These are phyloP conservation scores for Paramecium octaurelia DNA, from an alignment of 73 alveolate genomes.

Conservation along the genomic window DNA sequence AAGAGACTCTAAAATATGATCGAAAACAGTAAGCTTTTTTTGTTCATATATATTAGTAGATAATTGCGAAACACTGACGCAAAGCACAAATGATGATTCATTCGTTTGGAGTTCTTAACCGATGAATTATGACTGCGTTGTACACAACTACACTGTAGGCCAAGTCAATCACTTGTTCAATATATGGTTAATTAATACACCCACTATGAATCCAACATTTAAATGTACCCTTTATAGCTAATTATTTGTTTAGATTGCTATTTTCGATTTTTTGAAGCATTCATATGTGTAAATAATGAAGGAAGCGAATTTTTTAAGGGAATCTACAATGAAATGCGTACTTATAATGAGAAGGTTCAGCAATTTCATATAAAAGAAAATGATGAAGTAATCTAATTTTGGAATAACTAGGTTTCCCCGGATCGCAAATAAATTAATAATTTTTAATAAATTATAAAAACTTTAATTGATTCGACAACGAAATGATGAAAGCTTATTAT, in stretches of 20 bases:
- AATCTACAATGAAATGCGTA: neutral
- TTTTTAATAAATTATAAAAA: neutral
- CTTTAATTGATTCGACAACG: neutral
- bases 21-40: neutral
- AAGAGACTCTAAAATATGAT: neutral
- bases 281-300: neutral
- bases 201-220: neutral
- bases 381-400: neutral
- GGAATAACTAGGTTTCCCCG: neutral
- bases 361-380: neutral
- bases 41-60: neutral
- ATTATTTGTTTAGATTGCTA: neutral
- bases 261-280: neutral
- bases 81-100: constrained; percentile 10
- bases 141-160: neutral
- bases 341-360: neutral
- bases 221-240: neutral
- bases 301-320: neutral
- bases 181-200: neutral
- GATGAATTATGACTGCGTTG: neutral
- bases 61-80: neutral
- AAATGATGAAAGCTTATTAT: neutral
- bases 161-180: neutral
- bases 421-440: neutral
- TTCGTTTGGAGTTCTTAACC: neutral